Percentiles rank a stretch among this genome's conserved stretches.
phyloP scores from a whole-genome alignment of 768 basidiomycete genomes.

The Termitomyces eurrhizus region DNA sequence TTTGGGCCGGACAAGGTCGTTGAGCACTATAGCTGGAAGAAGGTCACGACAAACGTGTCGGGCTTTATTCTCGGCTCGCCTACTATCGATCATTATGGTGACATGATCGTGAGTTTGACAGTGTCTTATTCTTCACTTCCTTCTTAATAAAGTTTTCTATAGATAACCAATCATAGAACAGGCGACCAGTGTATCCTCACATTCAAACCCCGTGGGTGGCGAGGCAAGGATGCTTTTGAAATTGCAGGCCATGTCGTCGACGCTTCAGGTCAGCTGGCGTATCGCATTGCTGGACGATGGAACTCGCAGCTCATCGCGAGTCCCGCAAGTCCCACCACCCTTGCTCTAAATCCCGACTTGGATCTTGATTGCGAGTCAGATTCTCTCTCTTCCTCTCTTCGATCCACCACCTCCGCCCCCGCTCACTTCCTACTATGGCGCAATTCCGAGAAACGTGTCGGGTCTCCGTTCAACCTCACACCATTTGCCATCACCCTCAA shows the following conservation, averaged over 20 bases:
- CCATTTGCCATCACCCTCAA: conserved; percentile 93
- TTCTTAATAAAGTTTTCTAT: neutral
- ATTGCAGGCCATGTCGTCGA: conserved; percentile 84
- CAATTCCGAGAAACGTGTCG: conserved; percentile 76
- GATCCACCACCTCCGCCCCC: neutral
- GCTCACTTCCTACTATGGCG: conserved; percentile 79
- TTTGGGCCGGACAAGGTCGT: conserved; percentile 51
- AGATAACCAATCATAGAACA: conserved; percentile 87
- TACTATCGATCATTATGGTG: conserved; percentile 90
- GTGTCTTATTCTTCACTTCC: neutral
- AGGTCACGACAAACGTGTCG: conserved; percentile 86
- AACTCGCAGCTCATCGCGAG: conserved; percentile 91
- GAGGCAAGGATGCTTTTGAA: conserved; percentile 88
- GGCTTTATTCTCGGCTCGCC: conserved; percentile 91
- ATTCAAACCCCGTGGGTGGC: conserved; percentile 96
- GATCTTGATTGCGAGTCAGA: conserved; percentile 49
- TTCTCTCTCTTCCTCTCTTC: conserved; percentile 22
- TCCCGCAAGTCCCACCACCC: conserved; percentile 52
- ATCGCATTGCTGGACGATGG: conserved; percentile 95
- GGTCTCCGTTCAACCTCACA: conserved; percentile 90
- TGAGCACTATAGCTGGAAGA: conserved; percentile 96
- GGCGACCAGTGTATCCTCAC: conserved; percentile 83
- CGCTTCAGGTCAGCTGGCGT: conserved; percentile 55
- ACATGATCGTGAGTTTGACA: conserved; percentile 77
- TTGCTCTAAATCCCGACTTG: conserved; percentile 71